Conservation (phyloP, 164 flowering plant species). For the Annona cherimola region DNA sequence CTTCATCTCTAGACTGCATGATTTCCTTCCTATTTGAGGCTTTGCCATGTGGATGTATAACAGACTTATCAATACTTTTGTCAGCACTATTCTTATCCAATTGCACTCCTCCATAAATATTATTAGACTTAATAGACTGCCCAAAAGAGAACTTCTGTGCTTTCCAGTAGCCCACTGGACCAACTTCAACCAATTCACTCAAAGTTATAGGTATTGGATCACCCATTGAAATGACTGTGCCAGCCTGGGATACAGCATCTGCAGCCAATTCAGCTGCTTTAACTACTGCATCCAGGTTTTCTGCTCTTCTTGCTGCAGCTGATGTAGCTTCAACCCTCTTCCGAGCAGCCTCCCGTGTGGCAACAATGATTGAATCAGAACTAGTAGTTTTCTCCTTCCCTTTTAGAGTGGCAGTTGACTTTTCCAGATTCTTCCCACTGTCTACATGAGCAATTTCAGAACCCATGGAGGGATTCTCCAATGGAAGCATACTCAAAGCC, state of each 20-base stretch:
- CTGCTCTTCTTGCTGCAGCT: slow-evolving; percentile 81
- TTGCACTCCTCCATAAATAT: slow-evolving; percentile 8
- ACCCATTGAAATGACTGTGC: slow-evolving; percentile 77
- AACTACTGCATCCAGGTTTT: slow-evolving; percentile 84
- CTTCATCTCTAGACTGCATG: slow-evolving; percentile 6
- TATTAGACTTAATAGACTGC: slow-evolving; percentile 19
- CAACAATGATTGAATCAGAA: slow-evolving; percentile 52
- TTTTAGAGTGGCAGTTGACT: slow-evolving; percentile 47
- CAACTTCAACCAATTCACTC: slow-evolving; percentile 51
- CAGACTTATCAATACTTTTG: slow-evolving; percentile 10
- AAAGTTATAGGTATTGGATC: slow-evolving; percentile 60
- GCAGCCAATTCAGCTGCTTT: slow-evolving; percentile 95
- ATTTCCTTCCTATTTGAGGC: slow-evolving; percentile 21
- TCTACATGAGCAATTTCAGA: slow-evolving; percentile 21
- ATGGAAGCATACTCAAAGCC: slow-evolving; percentile 32
- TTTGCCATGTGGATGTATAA: slow-evolving; percentile 14
- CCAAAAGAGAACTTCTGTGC: slow-evolving; percentile 17
- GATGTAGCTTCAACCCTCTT: slow-evolving; percentile 83
- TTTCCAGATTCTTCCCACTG: slow-evolving; percentile 32
- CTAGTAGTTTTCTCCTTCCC: slow-evolving; percentile 31
- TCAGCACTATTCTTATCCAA: slow-evolving; percentile 7
- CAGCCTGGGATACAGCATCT: slow-evolving; percentile 92
- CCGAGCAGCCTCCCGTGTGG: slow-evolving; percentile 76
- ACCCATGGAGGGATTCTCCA: slow-evolving; percentile 14
- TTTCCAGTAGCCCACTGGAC: slow-evolving; percentile 74